These are phyloP conservation scores for Echinosophora koreensis DNA, from an alignment of 306 rosid species.

Conservation along the genomic window DNA sequence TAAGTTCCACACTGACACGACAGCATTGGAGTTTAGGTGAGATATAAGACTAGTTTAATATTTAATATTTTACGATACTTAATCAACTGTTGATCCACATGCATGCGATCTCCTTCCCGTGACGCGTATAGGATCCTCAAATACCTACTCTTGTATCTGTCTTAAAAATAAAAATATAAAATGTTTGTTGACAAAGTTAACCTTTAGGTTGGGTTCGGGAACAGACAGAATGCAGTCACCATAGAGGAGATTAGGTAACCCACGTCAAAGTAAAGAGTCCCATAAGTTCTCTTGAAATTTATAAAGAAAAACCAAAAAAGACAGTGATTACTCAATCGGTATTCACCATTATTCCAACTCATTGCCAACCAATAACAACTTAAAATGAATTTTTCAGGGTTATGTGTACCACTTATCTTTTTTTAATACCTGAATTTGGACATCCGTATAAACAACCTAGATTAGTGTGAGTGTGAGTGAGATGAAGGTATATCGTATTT, in stretches of 20 bases:
- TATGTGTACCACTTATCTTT: too few relatives aligned
- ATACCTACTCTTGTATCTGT: slow-evolving; percentile 60
- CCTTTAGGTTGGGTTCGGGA: neutral
- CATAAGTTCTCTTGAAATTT: neutral
- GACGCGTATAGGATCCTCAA: slow-evolving; percentile 33
- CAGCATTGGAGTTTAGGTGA: slow-evolving; percentile 55
- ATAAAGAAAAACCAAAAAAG: neutral
- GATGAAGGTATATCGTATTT: too few relatives aligned
- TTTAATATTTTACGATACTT: neutral
- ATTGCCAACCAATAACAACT: neutral
- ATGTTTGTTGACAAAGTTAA: slow-evolving; percentile 45
- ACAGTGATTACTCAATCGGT: neutral
- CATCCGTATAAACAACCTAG: too few relatives aligned
- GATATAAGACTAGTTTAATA: slow-evolving; percentile 40
- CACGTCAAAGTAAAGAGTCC: neutral
- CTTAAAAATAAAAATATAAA: neutral
- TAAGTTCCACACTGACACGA: slow-evolving; percentile 12
- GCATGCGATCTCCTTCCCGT: slow-evolving; percentile 40
- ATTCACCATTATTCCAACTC: neutral
- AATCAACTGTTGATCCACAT: slow-evolving; percentile 42
- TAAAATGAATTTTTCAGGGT: neutral
- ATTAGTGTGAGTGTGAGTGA: too few relatives aligned
- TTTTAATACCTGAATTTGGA: too few relatives aligned
- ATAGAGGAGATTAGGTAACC: slow-evolving; percentile 4
- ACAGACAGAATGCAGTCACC: slow-evolving; percentile 13